Evolutionary conservation across 2,329 filamentous ascomycete genomes (phyloP), one percentile per base, ranked within the genome.

Genomic region (Hirsutella minnesotensis): DNA sequence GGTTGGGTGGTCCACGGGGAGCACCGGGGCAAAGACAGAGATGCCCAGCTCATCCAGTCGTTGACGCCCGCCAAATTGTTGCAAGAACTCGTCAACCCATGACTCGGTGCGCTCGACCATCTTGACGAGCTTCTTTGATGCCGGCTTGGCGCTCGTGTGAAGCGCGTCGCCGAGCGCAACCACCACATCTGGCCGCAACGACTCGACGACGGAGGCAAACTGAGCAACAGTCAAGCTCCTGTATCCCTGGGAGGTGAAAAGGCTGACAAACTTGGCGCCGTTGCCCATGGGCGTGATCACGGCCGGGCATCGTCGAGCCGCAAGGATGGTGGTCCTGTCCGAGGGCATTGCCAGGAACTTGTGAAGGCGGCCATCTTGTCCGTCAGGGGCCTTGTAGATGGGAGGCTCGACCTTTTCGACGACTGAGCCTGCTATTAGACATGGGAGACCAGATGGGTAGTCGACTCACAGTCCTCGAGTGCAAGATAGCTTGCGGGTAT

Each of bases 211-310:
- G 5, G 76, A 66, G 29, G 73, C 68, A 63, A 92, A 96, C 42
- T 84, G 77, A 7, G 76, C 69, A 0, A 79, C 76, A 27, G 75
- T 73, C 29, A 96, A 67, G 44, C 75, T 71, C 47, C 78, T 75
- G 63, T 94, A 95, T 24, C 92, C 92, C 1, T 87, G 86, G 0
- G 88, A 90, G 2, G 92, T 95, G 57, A 85, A 80, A 39, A 96
- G 73, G 16, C 83, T 79, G 35, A 96, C 70, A 38, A 79, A 74
- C 33, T 75, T 75, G 47, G 81, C 75, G 9, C 79, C 81, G 58
- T 92, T 88, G 18, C 77, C 76, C 49, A 79, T 68, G 0, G 86
- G 84, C 7, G 81, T 78, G 9, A 73, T 63, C 18, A 95, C 80
- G 1, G 87, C 78, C 2, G 89, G 85, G 39, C 82, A 77, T 27